Percentiles rank a stretch among this genome's conserved stretches.
Conservation (phyloP, 140 eudicot genomes). For the Cichorium intybus region DNA sequence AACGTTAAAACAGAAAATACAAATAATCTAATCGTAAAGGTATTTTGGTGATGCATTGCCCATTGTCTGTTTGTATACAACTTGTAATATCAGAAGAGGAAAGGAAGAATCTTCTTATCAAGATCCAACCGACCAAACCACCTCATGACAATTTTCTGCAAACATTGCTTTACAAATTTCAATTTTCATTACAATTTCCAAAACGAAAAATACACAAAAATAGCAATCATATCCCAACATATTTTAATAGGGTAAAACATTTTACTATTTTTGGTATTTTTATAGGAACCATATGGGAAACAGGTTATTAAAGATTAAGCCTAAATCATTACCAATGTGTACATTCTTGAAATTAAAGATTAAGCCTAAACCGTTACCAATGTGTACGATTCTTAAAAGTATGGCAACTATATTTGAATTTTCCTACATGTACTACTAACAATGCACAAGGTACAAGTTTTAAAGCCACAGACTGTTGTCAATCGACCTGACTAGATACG, state of each 20-base stretch:
- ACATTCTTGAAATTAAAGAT: too few relatives aligned
- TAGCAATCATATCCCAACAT: too few relatives aligned
- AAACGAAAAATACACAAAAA: too few relatives aligned
- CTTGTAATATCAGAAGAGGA: slow-evolving; percentile 12
- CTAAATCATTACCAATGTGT: too few relatives aligned
- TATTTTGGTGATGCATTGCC: background rate
- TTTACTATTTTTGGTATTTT: too few relatives aligned
- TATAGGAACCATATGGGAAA: too few relatives aligned
- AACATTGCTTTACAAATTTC: slow-evolving; percentile 18
- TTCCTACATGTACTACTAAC: background rate
- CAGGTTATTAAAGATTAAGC: too few relatives aligned
- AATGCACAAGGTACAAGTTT: slow-evolving; percentile 1
- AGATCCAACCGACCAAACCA: slow-evolving; percentile 30
- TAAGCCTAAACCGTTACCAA: background rate
- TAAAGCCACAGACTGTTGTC: background rate
- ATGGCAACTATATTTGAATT: slow-evolving; percentile 3
- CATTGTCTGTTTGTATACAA: slow-evolving; percentile 24
- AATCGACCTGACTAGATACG: slow-evolving; percentile 29
- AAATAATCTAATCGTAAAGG: background rate
- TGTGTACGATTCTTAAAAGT: background rate
- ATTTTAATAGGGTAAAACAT: too few relatives aligned
- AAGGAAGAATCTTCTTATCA: slow-evolving; percentile 27
- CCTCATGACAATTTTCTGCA: slow-evolving; percentile 18
- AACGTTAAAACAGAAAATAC: background rate
- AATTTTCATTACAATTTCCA: too few relatives aligned